Conservation (phyloP, 2,329 filamentous ascomycete genomes). For the Chalara sp. region DNA sequence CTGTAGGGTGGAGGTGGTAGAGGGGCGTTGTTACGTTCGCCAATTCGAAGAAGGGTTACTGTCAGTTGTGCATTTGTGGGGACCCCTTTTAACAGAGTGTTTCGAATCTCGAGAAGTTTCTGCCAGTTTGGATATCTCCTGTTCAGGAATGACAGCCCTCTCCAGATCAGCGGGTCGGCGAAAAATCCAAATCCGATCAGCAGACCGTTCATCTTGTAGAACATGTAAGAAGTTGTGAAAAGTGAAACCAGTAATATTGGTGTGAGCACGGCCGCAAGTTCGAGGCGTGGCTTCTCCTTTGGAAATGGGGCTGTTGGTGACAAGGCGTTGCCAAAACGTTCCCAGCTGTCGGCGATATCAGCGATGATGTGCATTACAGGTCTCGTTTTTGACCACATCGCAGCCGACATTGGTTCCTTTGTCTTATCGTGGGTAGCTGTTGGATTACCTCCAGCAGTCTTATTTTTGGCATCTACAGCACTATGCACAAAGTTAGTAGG, state of each 20-base stretch:
- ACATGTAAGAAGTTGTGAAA: constrained; percentile 49
- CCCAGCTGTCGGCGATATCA: constrained; percentile 55
- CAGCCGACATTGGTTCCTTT: constrained; percentile 68
- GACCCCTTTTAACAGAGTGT: constrained; percentile 72
- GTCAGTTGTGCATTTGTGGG: constrained; percentile 83
- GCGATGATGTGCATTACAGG: constrained; percentile 62
- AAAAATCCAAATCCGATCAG: constrained; percentile 71
- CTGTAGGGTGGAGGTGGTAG: constrained; percentile 57
- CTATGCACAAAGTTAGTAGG: constrained; percentile 47
- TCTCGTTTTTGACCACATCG: constrained; percentile 70
- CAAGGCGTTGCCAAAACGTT: constrained; percentile 56
- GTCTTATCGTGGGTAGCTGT: constrained; percentile 61
- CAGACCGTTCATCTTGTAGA: constrained; percentile 61
- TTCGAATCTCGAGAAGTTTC: constrained; percentile 65
- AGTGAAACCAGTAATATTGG: constrained; percentile 46
- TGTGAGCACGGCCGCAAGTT: constrained; percentile 45
- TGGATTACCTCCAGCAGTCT: constrained; percentile 43
- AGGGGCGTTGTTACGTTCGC: constrained; percentile 74
- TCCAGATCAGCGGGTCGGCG: constrained; percentile 65
- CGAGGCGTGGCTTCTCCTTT: constrained; percentile 42
- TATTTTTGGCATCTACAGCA: constrained; percentile 44
- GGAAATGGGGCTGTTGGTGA: constrained; percentile 60
- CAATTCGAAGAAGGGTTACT: constrained; percentile 72
- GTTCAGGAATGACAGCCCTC: constrained; percentile 53
- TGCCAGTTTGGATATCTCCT: constrained; percentile 64